A percentile compares a stretch with the other conserved stretches of the same genome.
phyloP scores from a whole-genome alignment of 441 rosid species.

The Francoa sonchifolia region DNA sequence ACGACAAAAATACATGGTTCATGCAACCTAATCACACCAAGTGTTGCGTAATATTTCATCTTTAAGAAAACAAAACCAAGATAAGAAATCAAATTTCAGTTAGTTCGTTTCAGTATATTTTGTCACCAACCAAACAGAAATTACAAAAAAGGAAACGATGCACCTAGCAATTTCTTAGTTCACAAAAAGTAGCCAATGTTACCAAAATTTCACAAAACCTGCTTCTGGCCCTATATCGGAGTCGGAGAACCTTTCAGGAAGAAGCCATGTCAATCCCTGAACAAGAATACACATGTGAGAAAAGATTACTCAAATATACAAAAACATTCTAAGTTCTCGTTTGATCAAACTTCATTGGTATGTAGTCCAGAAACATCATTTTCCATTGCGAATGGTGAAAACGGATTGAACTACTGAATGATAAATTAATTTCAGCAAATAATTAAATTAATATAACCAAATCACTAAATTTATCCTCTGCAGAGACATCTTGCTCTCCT shows the following conservation, averaged over 20 bases:
- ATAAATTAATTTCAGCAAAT: too few species aligned
- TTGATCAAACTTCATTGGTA: constrained; percentile 5
- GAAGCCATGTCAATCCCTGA: constrained; percentile 96
- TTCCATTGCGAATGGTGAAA: too few species aligned
- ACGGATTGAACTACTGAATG: too few species aligned
- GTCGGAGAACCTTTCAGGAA: constrained; percentile 79
- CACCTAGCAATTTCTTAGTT: constrained; percentile 13
- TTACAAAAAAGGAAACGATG: constrained; percentile 6
- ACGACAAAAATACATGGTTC: too few species aligned
- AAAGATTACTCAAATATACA: constrained; percentile 3
- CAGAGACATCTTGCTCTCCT: too few species aligned
- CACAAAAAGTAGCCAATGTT: constrained; percentile 49
- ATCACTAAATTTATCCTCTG: too few species aligned
- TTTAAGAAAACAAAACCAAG: too few species aligned
- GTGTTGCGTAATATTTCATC: background rate
- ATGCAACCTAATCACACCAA: too few species aligned
- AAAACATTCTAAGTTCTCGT: background rate
- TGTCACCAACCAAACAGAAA: constrained; percentile 1
- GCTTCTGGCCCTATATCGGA: constrained; percentile 99
- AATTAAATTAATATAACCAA: too few species aligned
- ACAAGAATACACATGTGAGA: constrained; percentile 11
- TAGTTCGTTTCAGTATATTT: background rate
- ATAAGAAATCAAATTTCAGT: too few species aligned
- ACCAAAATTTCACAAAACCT: constrained; percentile 97
- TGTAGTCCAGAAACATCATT: background rate